A percentile compares a stretch with the other conserved stretches of the same genome.
These are phyloP conservation scores for Gardenia jasminoides DNA, from an alignment of 257 asterid species.

Conservation along the genomic window DNA sequence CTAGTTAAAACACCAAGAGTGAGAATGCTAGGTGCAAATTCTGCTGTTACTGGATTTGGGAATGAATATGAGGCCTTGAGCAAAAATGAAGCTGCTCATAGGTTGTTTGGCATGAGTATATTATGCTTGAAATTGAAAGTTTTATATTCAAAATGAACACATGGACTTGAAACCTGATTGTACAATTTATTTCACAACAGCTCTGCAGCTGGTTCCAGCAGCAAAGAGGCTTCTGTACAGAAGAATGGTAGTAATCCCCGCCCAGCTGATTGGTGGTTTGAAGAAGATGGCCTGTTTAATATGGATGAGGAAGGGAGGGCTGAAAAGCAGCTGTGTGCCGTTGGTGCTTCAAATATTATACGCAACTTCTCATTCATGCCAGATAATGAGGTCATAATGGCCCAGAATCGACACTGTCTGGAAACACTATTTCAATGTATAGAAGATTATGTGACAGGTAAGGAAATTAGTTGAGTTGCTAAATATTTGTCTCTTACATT, in stretches of 20 bases:
- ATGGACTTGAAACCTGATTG: constrained; percentile 7
- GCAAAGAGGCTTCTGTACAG: constrained; percentile 56
- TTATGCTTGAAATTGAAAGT: neutral
- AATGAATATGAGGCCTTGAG: constrained; percentile 63
- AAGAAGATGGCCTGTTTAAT: constrained; percentile 94
- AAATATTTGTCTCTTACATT: neutral
- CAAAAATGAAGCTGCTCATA: constrained; percentile 58
- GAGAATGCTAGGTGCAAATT: constrained; percentile 67
- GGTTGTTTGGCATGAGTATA: constrained; percentile 34
- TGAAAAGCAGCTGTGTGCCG: constrained; percentile 92
- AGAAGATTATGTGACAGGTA: constrained; percentile 88
- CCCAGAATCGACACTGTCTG: constrained; percentile 88
- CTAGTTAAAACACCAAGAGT: constrained; percentile 70
- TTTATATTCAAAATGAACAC: constrained; percentile 12
- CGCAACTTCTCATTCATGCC: constrained; percentile 98
- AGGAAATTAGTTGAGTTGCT: neutral
- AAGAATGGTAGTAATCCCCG: constrained; percentile 48
- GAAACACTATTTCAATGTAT: constrained; percentile 90
- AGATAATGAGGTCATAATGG: constrained; percentile 93
- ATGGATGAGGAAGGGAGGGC: constrained; percentile 86
- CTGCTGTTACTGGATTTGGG: constrained; percentile 88
- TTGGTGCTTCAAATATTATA: constrained; percentile 86
- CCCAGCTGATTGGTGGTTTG: constrained; percentile 94
- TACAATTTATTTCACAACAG: constrained; percentile 30
- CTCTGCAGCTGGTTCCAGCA: constrained; percentile 55